Evolutionary conservation across 306 rosid species (phyloP).

Genomic region (Fragaria iinumae): DNA sequence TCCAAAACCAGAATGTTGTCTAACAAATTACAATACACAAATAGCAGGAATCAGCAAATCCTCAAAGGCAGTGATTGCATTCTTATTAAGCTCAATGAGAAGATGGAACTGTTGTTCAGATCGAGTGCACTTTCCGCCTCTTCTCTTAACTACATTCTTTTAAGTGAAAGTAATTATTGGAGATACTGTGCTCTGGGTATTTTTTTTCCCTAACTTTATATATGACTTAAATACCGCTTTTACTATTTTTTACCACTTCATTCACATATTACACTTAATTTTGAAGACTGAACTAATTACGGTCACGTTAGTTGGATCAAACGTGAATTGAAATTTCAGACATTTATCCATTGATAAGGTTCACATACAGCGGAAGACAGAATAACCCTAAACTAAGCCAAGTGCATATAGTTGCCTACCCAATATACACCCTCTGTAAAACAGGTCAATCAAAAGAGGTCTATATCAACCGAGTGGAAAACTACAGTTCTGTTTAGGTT

Average conservation of each 20-base stretch:
- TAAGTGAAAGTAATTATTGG: background rate
- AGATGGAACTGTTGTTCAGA: background rate
- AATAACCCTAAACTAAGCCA: background rate
- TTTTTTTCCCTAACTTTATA: background rate
- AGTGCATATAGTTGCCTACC: background rate
- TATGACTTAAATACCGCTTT: background rate
- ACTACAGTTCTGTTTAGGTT: background rate
- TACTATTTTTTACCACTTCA: background rate
- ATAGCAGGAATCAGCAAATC: background rate
- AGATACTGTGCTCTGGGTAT: background rate
- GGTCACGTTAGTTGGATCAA: background rate
- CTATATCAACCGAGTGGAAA: background rate
- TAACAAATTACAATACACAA: background rate
- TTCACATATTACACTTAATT: background rate
- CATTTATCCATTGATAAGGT: background rate
- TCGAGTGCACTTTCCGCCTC: background rate
- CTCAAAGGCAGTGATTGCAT: background rate
- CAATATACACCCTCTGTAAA: background rate
- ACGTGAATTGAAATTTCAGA: background rate
- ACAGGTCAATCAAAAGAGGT: background rate
- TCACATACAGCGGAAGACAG: background rate
- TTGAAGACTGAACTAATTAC: background rate
- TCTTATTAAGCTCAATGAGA: background rate
- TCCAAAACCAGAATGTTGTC: background rate
- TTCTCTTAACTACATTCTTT: background rate